phyloP scores from a whole-genome alignment of 441 rosid genomes.

The Biscutella laevigata region DNA sequence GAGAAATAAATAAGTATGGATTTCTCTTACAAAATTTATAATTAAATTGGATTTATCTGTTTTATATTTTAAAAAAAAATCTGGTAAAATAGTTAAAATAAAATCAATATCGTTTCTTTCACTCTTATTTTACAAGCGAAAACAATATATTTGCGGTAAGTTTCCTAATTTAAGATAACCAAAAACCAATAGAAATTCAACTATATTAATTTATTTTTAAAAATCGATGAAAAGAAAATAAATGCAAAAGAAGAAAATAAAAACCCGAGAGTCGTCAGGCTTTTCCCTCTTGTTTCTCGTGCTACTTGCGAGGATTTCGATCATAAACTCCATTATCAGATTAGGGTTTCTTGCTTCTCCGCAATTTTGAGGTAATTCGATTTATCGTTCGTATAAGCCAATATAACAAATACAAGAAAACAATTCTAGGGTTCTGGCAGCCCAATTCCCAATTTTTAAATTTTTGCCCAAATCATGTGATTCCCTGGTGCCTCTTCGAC shows the following conservation, averaged over 20 bases:
- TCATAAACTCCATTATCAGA: slow-evolving; percentile 7
- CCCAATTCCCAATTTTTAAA: slow-evolving; percentile 10
- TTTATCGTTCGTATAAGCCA: background rate
- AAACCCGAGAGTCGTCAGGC: slow-evolving; percentile 4
- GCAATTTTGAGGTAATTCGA: slow-evolving; percentile 20
- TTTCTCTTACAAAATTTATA: no score
- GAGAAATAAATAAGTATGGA: no score
- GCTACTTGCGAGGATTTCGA: slow-evolving; percentile 10
- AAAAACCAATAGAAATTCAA: background rate
- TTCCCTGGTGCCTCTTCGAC: background rate
- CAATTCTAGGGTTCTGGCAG: slow-evolving; percentile 8
- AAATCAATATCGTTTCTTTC: no score
- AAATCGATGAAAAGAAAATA: background rate
- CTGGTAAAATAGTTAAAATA: no score
- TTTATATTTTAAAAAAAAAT: no score
- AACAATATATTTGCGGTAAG: background rate
- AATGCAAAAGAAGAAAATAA: background rate
- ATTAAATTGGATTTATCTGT: no score
- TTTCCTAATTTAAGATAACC: background rate
- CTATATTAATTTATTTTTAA: background rate
- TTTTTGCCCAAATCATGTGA: background rate
- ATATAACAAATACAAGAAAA: background rate
- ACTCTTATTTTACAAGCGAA: no score
- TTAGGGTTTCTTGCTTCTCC: slow-evolving; percentile 18
- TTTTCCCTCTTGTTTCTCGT: slow-evolving; percentile 20